Base-by-base conservation (phyloP, 768 basidiomycete species). In the Mycena albidolilacea region DNA sequence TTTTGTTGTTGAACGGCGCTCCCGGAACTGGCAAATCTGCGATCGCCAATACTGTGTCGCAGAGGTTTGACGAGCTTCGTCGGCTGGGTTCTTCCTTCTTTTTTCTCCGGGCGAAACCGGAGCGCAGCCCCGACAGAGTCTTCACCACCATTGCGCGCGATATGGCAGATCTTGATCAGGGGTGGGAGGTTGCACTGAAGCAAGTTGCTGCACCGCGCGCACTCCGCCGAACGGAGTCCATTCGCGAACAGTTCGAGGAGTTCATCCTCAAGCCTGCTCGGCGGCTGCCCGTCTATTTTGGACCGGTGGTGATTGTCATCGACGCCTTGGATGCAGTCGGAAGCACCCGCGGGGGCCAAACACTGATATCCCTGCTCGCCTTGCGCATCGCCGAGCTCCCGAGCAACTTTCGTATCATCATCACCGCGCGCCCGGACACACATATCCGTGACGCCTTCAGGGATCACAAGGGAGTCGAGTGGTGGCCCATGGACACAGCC, bases 61-160 rank as follows among this genome's bases (percentile, higher is more conserved):
- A 14, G 23, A 12, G 60, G 12, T 72, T 72, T 23, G 11, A 72
- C 38, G 65, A 67, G 54, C 54, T 67, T 10, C 10, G 37, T 3
- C 21, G 66, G 21, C 71, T 72, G 23, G 71, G 71, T 12, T 72
- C 71, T 11, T 72, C 71, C 9, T 72, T 67, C 52, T 72, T 72
- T 54, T 72, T 67, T 38, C 58, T n/a, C 37, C 19, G 3, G 0
- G 50, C 11, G 7, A 1, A 61, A 8, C 58, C 43, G 3, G 52
- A 72, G 54, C 60, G 71, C 35, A 7, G 41, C 12, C 50, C 66
- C 52, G 61, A 39, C 37, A 55, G 12, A 10, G 61, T 72, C 2
- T 72, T 72, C 66, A 72, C 59, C 61, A 72, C 71, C n/a, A 48
- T 72, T 9, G 55, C 71, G 8, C 65, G 71, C 43, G 71, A 72